phyloP scores from a whole-genome alignment of 2,329 filamentous ascomycete genomes.

The Claviceps cyperi region DNA sequence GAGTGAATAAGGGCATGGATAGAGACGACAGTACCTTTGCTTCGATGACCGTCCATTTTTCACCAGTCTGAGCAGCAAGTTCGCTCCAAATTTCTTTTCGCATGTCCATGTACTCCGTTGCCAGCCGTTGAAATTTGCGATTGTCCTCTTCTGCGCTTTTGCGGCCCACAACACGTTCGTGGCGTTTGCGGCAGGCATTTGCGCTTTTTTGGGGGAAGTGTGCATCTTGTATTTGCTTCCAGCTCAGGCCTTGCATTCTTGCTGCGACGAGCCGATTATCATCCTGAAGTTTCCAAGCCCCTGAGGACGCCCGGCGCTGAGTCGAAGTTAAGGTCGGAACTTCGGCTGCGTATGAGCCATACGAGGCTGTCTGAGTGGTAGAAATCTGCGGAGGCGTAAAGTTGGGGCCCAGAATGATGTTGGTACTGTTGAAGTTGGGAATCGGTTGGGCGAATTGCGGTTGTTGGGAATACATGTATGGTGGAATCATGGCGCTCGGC shows the following conservation, averaged over 20 bases:
- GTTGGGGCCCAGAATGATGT: conserved; percentile 19
- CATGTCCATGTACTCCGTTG: conserved; percentile 64
- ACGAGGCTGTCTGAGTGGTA: conserved; percentile 14
- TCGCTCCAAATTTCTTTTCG: conserved; percentile 70
- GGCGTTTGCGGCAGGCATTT: conserved; percentile 80
- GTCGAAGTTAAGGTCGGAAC: conserved; percentile 25
- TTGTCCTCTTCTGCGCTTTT: conserved; percentile 62
- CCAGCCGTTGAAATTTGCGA: conserved; percentile 58
- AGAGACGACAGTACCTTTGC: conserved; percentile 33
- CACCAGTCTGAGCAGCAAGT: conserved; percentile 59
- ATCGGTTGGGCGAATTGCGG: conserved; percentile 26
- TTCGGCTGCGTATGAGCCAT: conserved; percentile 25
- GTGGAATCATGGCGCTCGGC: conserved; percentile 25
- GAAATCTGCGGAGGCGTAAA: conserved; percentile 13
- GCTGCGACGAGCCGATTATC: conserved; percentile 60
- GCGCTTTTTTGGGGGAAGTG: conserved; percentile 66
- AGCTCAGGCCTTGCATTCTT: conserved; percentile 63
- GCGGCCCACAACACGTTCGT: conserved; percentile 71
- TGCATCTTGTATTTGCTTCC: conserved; percentile 62
- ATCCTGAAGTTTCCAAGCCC: conserved; percentile 59
- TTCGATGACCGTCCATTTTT: conserved; percentile 64
- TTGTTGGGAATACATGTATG: conserved; percentile 27
- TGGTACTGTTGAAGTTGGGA: conserved; percentile 22
- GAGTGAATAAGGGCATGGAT: not conserved
- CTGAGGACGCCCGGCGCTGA: conserved; percentile 43